These are phyloP conservation scores for Karstenula rhodostoma DNA, from an alignment of 2,329 filamentous ascomycete genomes.

Conservation along the genomic window DNA sequence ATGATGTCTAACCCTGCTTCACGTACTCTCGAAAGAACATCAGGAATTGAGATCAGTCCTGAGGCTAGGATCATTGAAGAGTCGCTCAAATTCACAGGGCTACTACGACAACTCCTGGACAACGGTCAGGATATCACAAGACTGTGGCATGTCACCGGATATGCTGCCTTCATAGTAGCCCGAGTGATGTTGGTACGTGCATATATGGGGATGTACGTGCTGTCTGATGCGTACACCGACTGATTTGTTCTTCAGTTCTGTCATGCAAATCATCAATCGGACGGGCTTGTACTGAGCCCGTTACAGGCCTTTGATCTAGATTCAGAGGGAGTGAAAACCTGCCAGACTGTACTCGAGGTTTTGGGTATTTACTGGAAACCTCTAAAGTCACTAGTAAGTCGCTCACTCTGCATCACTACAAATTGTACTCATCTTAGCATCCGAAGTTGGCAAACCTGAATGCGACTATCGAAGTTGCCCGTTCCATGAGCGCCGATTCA, in stretches of 20 bases:
- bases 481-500: no score
- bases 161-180: not conserved
- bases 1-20: not conserved
- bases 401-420: not conserved
- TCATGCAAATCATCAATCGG: not conserved
- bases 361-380: constrained; percentile 5
- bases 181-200: not conserved
- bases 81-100: not conserved
- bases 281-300: not conserved
- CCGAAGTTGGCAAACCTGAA: not conserved
- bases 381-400: not conserved
- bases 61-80: not conserved
- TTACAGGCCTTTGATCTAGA: not conserved
- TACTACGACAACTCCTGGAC: not conserved
- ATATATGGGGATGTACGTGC: not conserved
- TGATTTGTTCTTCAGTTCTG: not conserved
- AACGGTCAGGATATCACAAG: constrained; percentile 3
- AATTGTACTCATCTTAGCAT: not conserved
- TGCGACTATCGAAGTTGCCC: not conserved
- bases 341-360: not conserved
- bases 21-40: not conserved
- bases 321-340: not conserved
- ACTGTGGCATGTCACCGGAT: constrained; percentile 4
- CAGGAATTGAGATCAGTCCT: not conserved
- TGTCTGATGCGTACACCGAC: no score